Percentiles rank a stretch among this genome's conserved stretches.
phyloP scores from a whole-genome alignment of 768 basidiomycete species.

The Cystofilobasidium macerans region DNA sequence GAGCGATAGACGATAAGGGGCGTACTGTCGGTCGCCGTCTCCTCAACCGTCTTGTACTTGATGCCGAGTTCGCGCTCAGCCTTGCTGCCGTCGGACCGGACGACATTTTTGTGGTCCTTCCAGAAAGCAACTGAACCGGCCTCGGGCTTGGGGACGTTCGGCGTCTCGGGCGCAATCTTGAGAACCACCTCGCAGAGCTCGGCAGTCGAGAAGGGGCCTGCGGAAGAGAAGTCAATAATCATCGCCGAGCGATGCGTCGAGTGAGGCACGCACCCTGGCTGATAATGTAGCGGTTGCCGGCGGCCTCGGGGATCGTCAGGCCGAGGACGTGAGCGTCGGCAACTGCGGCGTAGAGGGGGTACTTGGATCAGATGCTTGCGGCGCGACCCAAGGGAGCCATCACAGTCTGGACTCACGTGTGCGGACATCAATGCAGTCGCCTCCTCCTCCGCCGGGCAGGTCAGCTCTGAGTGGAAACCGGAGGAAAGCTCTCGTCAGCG shows the following conservation, averaged over 20 bases:
- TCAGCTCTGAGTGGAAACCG: no score
- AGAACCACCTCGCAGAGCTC: constrained; percentile 16
- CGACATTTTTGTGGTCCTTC: constrained; percentile 10
- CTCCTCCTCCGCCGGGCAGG: constrained; percentile 7
- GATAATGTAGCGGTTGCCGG: constrained; percentile 51
- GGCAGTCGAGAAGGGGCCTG: constrained; percentile 29
- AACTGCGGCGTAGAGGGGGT: constrained; percentile 27
- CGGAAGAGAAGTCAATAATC: no score
- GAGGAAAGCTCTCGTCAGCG: no score
- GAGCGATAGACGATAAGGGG: no score
- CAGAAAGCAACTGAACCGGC: constrained; percentile 9
- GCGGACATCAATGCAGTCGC: constrained; percentile 39
- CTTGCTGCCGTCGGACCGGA: constrained; percentile 11
- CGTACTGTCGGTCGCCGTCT: constrained; percentile 19
- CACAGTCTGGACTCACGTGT: constrained; percentile 36
- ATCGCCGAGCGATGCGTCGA: no score
- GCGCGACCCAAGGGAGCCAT: no score
- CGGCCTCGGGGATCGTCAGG: constrained; percentile 47
- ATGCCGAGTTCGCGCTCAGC: constrained; percentile 18
- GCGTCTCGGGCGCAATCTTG: neutral
- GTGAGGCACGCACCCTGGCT: no score
- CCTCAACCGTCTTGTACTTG: constrained; percentile 15
- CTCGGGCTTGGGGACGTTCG: constrained; percentile 12
- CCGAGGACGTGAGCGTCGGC: constrained; percentile 49
- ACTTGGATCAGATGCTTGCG: no score